Conservation (phyloP, 345 rosid genomes). For the Passiflora organensis region DNA sequence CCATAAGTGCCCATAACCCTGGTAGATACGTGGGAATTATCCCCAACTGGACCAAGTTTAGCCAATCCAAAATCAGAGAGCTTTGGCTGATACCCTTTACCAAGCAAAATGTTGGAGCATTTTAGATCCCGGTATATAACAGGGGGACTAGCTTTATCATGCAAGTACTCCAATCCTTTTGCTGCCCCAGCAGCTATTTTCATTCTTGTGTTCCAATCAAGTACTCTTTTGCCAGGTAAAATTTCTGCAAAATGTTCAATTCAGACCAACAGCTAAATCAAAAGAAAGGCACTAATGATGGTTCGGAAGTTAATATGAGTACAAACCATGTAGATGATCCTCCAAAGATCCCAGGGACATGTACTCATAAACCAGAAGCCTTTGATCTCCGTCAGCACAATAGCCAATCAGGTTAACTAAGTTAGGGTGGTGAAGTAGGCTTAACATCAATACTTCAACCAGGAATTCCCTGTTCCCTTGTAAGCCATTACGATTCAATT, state of each 20-base stretch:
- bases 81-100: conserved; percentile 66
- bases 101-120: conserved; percentile 82
- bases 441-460: conserved; percentile 74
- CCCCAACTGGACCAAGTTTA: conserved; percentile 90
- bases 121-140: conserved; percentile 88
- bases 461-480: conserved; percentile 85
- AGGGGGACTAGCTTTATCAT: conserved; percentile 66
- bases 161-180: conserved; percentile 77
- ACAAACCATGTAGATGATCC: conserved; percentile 69
- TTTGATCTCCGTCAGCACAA: conserved; percentile 88
- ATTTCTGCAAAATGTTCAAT: conserved; percentile 34
- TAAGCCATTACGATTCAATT: conserved; percentile 71
- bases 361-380: conserved; percentile 79
- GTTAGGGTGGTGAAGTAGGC: conserved; percentile 73
- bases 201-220: conserved; percentile 87
- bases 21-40: conserved; percentile 83
- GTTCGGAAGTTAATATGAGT: not conserved
- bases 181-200: conserved; percentile 90
- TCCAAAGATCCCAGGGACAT: conserved; percentile 87
- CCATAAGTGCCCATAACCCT: conserved; percentile 98
- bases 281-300: not conserved
- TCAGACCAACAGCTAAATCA: not conserved
- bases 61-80: conserved; percentile 94
- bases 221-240: conserved; percentile 38
- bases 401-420: conserved; percentile 83